These are phyloP conservation scores for Daldinia loculata DNA, from an alignment of 495 filamentous ascomycete species.

Conservation along the genomic window DNA sequence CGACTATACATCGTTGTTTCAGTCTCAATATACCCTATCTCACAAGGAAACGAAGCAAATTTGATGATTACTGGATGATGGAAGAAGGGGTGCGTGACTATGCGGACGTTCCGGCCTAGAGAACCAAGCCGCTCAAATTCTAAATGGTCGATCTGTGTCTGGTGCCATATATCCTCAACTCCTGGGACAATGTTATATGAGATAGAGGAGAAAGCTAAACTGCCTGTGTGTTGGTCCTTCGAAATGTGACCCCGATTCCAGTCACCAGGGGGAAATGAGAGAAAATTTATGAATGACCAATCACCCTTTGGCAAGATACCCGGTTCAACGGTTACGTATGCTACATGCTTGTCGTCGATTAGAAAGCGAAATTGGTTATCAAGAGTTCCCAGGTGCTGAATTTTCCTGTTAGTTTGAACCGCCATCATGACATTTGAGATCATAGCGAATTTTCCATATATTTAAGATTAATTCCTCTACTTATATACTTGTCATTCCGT, in stretches of 20 bases:
- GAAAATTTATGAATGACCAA: not conserved
- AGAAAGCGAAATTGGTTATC: not conserved
- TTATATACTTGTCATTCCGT: not conserved
- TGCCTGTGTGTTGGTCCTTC: slow-evolving; percentile 14
- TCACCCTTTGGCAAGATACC: not conserved
- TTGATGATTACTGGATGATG: slow-evolving; percentile 49
- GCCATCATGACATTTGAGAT: not conserved
- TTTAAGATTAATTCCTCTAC: not conserved
- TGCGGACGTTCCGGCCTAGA: slow-evolving; percentile 29
- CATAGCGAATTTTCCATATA: not conserved
- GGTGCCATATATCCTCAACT: slow-evolving; percentile 37
- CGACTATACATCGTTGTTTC: slow-evolving; percentile 56
- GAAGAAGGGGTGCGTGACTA: slow-evolving; percentile 35
- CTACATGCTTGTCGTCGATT: not conserved
- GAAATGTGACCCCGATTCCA: slow-evolving; percentile 43
- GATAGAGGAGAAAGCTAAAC: slow-evolving; percentile 19
- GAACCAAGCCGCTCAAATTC: slow-evolving; percentile 18
- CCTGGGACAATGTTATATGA: slow-evolving; percentile 20
- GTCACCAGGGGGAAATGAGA: slow-evolving; percentile 33
- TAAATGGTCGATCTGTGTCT: slow-evolving; percentile 35
- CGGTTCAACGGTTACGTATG: not conserved
- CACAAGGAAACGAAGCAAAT: slow-evolving; percentile 53
- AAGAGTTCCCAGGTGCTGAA: not conserved
- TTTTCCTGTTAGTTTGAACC: not conserved
- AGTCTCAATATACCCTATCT: slow-evolving; percentile 51